phyloP scores from a whole-genome alignment of 306 rosid species.

The Oemleria cerasiformis region DNA sequence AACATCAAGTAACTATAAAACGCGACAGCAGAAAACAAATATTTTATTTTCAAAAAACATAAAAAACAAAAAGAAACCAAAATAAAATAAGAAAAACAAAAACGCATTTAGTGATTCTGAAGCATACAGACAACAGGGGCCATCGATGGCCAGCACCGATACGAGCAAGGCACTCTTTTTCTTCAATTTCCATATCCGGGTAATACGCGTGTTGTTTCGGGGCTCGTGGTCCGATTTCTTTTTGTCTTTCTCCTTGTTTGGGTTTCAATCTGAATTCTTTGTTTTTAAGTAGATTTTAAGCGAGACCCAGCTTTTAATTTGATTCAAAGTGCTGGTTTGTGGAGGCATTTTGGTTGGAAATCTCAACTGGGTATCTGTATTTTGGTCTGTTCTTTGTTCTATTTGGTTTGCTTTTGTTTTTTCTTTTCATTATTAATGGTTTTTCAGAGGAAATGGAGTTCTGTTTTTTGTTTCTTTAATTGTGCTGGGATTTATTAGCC shows the following conservation, averaged over 20 bases:
- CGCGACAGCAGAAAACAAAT: conserved; percentile 1
- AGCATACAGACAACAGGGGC: conserved; percentile 33
- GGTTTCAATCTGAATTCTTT: conserved; percentile 7
- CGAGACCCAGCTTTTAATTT: conserved; percentile 21
- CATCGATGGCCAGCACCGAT: conserved; percentile 36
- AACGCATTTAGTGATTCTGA: conserved; percentile 38
- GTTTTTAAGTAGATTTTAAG: conserved; percentile 19
- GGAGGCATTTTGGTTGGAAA: conserved; percentile 41
- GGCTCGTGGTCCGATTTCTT: conserved; percentile 30
- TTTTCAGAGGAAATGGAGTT: conserved; percentile 35
- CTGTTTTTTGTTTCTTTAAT: conserved; percentile 28
- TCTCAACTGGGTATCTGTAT: conserved; percentile 43
- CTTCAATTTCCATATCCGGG: conserved; percentile 41
- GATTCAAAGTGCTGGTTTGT: conserved; percentile 28
- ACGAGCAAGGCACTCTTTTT: conserved; percentile 35
- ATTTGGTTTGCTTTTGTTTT: conserved; percentile 34
- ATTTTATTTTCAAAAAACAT: conserved; percentile 9
- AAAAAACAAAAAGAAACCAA: neutral
- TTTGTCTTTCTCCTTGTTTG: conserved; percentile 22
- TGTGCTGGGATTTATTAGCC: conserved; percentile 25
- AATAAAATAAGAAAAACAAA: conserved; percentile 2
- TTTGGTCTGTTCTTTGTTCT: conserved; percentile 39
- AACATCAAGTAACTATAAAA: neutral
- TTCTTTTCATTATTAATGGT: conserved; percentile 34
- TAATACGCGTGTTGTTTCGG: conserved; percentile 34